A percentile compares a stretch with the other conserved stretches of the same genome.
phyloP scores from a whole-genome alignment of 164 flowering plant species.

The Cinnamomum micranthum region DNA sequence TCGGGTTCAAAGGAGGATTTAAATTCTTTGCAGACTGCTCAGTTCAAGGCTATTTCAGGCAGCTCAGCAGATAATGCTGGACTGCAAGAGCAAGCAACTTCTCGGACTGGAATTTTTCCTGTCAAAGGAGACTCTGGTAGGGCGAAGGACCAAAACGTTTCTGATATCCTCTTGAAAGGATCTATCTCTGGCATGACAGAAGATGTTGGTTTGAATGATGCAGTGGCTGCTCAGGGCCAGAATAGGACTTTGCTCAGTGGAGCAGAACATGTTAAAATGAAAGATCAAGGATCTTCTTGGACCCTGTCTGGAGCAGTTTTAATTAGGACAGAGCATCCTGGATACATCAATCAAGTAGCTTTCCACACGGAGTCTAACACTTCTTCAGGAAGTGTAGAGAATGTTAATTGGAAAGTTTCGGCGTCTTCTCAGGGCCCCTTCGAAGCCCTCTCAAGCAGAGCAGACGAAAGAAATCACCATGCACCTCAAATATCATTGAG shows the following conservation, averaged over 20 bases:
- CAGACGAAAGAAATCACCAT: slow-evolving; percentile 6
- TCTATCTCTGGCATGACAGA: slow-evolving; percentile 19
- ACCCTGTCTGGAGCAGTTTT: slow-evolving; percentile 7
- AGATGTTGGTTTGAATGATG: slow-evolving; percentile 8
- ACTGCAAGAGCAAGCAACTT: slow-evolving; percentile 26
- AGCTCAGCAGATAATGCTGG: slow-evolving; percentile 18
- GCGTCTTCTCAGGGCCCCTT: slow-evolving; percentile 17
- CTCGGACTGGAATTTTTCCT: slow-evolving; percentile 10
- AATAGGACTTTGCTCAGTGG: background rate
- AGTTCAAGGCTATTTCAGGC: slow-evolving; percentile 20
- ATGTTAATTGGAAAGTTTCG: slow-evolving; percentile 26
- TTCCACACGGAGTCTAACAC: slow-evolving; percentile 26
- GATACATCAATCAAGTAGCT: slow-evolving; percentile 29
- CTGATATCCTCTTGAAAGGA: slow-evolving; percentile 3
- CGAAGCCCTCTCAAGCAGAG: slow-evolving; percentile 6
- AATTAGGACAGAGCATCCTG: slow-evolving; percentile 15
- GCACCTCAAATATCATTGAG: slow-evolving; percentile 1
- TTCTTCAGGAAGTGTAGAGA: slow-evolving; percentile 25
- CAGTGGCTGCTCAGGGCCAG: slow-evolving; percentile 7
- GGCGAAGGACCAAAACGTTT: slow-evolving; percentile 10
- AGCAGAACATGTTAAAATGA: slow-evolving; percentile 5
- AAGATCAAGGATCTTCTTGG: slow-evolving; percentile 12
- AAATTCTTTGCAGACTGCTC: slow-evolving; percentile 16
- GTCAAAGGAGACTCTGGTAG: slow-evolving; percentile 27
- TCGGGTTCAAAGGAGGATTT: background rate